Conservation (phyloP, 805 yeast species). For the Wickerhamiella alocasiicola region DNA sequence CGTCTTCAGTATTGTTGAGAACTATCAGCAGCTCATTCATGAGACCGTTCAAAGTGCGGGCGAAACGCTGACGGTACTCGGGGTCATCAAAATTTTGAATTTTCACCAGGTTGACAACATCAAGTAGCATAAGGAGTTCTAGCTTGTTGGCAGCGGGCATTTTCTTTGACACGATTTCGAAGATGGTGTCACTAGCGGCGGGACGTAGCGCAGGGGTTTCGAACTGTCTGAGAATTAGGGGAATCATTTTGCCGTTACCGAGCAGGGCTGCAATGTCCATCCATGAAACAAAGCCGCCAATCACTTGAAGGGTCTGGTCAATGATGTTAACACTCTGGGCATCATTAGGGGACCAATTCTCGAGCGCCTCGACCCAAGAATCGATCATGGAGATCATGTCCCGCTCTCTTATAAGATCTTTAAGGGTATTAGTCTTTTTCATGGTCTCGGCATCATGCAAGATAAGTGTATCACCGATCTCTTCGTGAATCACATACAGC, state of each 20-base stretch:
- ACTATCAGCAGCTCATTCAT: conserved; percentile 66
- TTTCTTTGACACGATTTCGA: conserved; percentile 60
- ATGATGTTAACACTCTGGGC: conserved; percentile 35
- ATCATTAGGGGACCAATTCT: conserved; percentile 26
- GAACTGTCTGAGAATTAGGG: conserved; percentile 45
- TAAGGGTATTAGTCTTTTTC: conserved; percentile 56
- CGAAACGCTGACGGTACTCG: conserved; percentile 63
- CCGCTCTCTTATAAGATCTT: conserved; percentile 66
- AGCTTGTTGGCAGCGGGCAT: conserved; percentile 65
- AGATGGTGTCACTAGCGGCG: conserved; percentile 43
- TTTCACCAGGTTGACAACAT: conserved; percentile 44
- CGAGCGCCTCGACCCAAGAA: conserved; percentile 54
- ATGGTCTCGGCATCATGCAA: conserved; percentile 46
- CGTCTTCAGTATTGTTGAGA: conserved; percentile 34
- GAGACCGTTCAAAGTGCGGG: conserved; percentile 59
- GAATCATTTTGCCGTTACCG: conserved; percentile 39
- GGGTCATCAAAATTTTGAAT: conserved; percentile 32
- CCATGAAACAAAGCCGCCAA: conserved; percentile 89
- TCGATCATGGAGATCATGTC: conserved; percentile 57
- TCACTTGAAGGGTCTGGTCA: conserved; percentile 45
- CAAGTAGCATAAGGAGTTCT: conserved; percentile 54
- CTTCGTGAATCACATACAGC: conserved; percentile 65
- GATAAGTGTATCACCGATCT: conserved; percentile 86
- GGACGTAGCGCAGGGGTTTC: conserved; percentile 37
- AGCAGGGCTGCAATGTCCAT: conserved; percentile 69